Base-by-base conservation (phyloP, 2,329 filamentous ascomycete genomes). In the Aureobasidium sp. region DNA sequence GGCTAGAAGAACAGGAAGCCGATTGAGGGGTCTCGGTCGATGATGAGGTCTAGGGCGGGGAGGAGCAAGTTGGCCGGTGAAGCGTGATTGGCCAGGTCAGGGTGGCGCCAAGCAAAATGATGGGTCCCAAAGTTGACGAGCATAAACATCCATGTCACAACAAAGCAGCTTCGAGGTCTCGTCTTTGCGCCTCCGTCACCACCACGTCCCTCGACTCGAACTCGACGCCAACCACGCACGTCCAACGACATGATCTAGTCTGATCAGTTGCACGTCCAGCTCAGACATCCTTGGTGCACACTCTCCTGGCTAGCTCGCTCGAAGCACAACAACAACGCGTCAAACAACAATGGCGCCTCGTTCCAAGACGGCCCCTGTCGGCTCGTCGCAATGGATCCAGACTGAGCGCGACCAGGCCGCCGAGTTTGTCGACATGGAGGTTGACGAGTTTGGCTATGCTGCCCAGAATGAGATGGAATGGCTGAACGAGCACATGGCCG, bases 401-500 rank as follows among this genome's bases (percentile, higher is more conserved):
- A 87, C 90, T 67, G 94, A 99, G 79, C 85, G 92, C 68, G 83
- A 87, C 47, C 89, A 92, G 70, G 87, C 90, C 15, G 79, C 86
- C 61, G 84, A 89, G 67, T 86, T 97, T 66, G 83, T 89, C 17
- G 82, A 88, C 51, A 84, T 91, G 62, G 94, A 97, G 74, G 84
- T 90, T 61, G 93, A 97, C 68, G 95, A 99, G 77, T 95, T 97
- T 71, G 85, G 89, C 47, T 97, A 90, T 77, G 91, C 91, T 34
- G 92, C 90, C 65, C 86, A 90, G 63, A 96, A 97, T 76, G 94
- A 99, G 74, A 80, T 97, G 71, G 92, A 97, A 73, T 99, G 94
- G 94, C 81, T 99, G 69, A 97, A 99, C 71, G 94, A 97, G 77
- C 94, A 99, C 75, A 97, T 99, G 93, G 85, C 86, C 55, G 91